These are phyloP conservation scores for Paratinospora sagittata DNA, from an alignment of 164 flowering plant species.

Conservation along the genomic window DNA sequence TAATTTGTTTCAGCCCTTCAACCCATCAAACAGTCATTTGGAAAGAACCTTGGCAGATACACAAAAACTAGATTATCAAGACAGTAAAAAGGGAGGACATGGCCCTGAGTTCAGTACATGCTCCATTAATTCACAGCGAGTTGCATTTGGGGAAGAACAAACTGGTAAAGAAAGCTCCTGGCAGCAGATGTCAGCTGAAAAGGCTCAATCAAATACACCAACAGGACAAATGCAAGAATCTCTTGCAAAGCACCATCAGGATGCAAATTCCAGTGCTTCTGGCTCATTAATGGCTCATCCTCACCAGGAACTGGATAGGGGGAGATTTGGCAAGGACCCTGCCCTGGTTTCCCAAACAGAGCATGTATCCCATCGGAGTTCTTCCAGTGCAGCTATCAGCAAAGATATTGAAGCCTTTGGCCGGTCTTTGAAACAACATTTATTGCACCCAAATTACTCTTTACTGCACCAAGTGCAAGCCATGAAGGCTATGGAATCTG, in stretches of 20 bases:
- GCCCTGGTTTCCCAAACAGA: constrained; percentile 9
- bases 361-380: constrained; percentile 21
- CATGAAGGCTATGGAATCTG: constrained; percentile 42
- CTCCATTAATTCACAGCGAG: constrained; percentile 26
- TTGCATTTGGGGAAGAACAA: constrained; percentile 29
- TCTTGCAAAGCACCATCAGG: constrained; percentile 12
- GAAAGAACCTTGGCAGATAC: constrained; percentile 24
- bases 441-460: constrained; percentile 39
- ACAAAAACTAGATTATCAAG: constrained; percentile 31
- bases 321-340: constrained; percentile 16
- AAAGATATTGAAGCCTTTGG: constrained; percentile 60
- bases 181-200: constrained; percentile 22
- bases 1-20: constrained; percentile 25
- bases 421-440: constrained; percentile 39
- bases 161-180: constrained; percentile 29
- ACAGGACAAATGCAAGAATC: constrained; percentile 17
- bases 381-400: constrained; percentile 24
- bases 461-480: constrained; percentile 58
- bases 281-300: constrained; percentile 13
- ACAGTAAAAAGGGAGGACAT: constrained; percentile 26
- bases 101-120: constrained; percentile 24
- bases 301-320: constrained; percentile 24
- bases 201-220: constrained; percentile 13
- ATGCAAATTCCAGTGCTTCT: constrained; percentile 21
- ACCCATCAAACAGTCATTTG: constrained; percentile 22